Evolutionary conservation across 2,329 filamentous ascomycete genomes (phyloP), one percentile per base, ranked within the genome.

Genomic region (Meredithiella fracta): DNA sequence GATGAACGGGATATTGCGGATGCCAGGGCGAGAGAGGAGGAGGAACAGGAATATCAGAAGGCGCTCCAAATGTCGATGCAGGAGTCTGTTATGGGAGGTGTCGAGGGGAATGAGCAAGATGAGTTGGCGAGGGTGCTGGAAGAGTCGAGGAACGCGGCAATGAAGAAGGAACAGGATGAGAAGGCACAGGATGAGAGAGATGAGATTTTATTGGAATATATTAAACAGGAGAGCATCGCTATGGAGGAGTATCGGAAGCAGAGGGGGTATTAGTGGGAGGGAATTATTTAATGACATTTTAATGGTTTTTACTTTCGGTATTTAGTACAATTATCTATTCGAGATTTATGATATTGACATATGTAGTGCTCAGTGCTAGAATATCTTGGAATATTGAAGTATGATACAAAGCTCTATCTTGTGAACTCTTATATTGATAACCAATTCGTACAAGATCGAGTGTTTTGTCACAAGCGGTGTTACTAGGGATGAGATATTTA

Each of bases 161-260:
- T 20, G 4, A 37, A 53, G 20, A 37, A 40, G 31, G 51, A 53
- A n/a, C 9, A 53, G 51, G 31, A 53, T 17, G 40, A 31, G 6
- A 47, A 25, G n/a, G 53, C 53, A 7, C 26, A 49, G 20, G 20
- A 26, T 34, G 53, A 54, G 42, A 47, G 53, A 25, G 53, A 54
- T 47, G 29, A 29, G 17, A 54, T 54, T 54, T 37, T 54, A 26
- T 40, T 49, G 42, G 53, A 54, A 23, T 54, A 54, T 47, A 37
- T 54, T 34, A 54, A 37, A 29, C 53, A 54, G 8, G 53, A 54
- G 26, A 54, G 53, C 49, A 20, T 54, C 22, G 53, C 51, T 14
- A 53, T 53, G 51, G 51, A 53, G 29, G 51, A 53, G 51, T 42
- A 40, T n/a, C n/a, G 34, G 37, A 15, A 20, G 31, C 31, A 53